Evolutionary conservation across 352 stramenopile species (phyloP), one percentile per base, ranked within the genome.

Genomic region (Globisporangium paroecandrum): DNA sequence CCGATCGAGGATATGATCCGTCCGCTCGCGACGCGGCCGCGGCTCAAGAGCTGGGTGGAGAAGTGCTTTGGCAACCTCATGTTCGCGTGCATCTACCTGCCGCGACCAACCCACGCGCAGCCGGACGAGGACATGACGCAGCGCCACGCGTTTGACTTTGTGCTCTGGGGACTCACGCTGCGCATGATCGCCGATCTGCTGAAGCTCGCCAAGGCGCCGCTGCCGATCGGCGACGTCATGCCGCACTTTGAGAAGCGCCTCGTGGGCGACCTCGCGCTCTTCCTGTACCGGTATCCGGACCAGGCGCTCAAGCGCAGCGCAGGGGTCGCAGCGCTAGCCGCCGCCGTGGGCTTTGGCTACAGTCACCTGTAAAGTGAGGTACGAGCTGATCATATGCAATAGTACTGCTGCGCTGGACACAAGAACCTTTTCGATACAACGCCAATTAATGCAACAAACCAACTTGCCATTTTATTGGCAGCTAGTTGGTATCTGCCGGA

Each of bases 81-180:
- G 15, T 94, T 95, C 66, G 77, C 77, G 24, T 82, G 80, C 65
- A 83, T 95, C 49, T 94, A 95, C 71, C 70, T 95, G 15, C 83
- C 83, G 18, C 83, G 84, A n/a, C 85, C 85, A 3, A 73, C 65
- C 8, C 69, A 81, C 43, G 32, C 66, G 27, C 36, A 36, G 4
- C 74, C 76, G 7, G 83, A 89, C 55, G 75, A 83, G 4, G 83
- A 89, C 32, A 58, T 74, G 0, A 58, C 77, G 29, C 66, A 62
- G 62, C 84, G 87, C 56, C 66, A 79, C 22, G 68, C 73, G 34
- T 65, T 89, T 36, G 85, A 95, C 69, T 95, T 94, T 64, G 81
- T 95, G 34, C 69, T 95, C n/a, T 95, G 87, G 87, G 87, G 87
- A 0, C 72, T 95, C 57, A 95, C 87, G 34, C 77, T 94, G 46